Percentiles rank a stretch among this genome's conserved stretches.
Evolutionary conservation across 306 rosid species (phyloP).

Genomic region (Castanospermum australe): DNA sequence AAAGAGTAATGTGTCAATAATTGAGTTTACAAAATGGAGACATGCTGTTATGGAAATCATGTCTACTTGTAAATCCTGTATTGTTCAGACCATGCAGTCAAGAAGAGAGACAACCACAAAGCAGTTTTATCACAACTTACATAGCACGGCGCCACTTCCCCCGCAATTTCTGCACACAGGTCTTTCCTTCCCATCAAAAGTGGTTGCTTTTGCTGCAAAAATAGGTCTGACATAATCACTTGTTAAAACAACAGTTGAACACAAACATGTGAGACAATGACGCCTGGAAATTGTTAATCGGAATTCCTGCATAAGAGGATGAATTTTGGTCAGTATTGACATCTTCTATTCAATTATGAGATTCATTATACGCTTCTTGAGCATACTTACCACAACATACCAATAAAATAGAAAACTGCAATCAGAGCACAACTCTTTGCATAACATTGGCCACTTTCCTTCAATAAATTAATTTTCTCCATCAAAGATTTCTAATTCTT

Average conservation of each 20-base stretch:
- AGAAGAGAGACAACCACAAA: not conserved
- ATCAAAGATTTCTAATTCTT: too few species aligned
- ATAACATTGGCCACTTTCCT: too few species aligned
- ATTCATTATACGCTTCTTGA: too few species aligned
- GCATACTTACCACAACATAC: too few species aligned
- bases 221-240: constrained; percentile 31
- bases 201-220: constrained; percentile 45
- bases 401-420: too few species aligned
- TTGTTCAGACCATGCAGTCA: not conserved
- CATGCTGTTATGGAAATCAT: not conserved
- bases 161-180: constrained; percentile 83
- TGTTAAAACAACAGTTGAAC: constrained; percentile 55
- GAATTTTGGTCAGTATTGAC: not conserved
- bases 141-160: constrained; percentile 85
- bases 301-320: constrained; percentile 39
- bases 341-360: not conserved
- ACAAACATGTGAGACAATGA: constrained; percentile 64
- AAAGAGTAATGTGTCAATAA: not conserved
- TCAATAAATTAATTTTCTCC: too few species aligned
- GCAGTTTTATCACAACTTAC: constrained; percentile 40
- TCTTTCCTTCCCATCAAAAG: constrained; percentile 57
- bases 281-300: constrained; percentile 61
- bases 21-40: not conserved
- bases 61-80: not conserved
- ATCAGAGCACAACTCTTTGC: too few species aligned